phyloP scores from a whole-genome alignment of 176 grass and related monocot species.

The Zizania latifolia region DNA sequence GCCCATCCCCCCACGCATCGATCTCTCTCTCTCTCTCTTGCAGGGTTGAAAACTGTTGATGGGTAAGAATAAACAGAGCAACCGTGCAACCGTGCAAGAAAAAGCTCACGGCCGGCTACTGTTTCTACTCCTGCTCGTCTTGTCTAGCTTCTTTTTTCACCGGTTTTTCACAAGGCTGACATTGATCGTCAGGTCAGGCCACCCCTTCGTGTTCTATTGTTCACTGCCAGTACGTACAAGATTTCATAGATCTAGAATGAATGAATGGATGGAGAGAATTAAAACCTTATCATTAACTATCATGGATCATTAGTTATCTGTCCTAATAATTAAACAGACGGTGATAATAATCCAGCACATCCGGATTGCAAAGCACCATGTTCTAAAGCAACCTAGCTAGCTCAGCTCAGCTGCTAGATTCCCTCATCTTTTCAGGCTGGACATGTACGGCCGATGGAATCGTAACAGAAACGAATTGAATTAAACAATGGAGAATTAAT shows the following conservation, averaged over 20 bases:
- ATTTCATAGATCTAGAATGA: background rate
- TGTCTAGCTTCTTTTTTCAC: background rate
- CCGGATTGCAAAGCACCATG: constrained; percentile 22
- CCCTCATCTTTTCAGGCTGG: constrained; percentile 28
- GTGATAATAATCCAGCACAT: background rate
- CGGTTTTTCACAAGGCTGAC: background rate
- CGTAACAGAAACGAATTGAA: background rate
- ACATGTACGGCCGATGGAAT: background rate
- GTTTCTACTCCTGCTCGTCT: background rate
- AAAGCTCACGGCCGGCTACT: background rate
- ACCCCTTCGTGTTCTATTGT: background rate
- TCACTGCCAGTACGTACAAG: too few relatives aligned
- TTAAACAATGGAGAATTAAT: background rate
- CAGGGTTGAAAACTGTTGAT: background rate
- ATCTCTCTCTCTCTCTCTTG: background rate
- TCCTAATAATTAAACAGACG: background rate
- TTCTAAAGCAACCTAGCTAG: constrained; percentile 13
- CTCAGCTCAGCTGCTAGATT: constrained; percentile 17
- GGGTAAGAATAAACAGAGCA: background rate
- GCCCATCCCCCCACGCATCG: too few relatives aligned
- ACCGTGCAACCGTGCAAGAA: background rate
- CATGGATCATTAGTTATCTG: background rate
- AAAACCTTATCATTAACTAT: background rate
- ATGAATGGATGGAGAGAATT: too few relatives aligned
- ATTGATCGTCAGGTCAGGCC: too few relatives aligned